Base-by-base conservation (phyloP, 1,139 yeast genomes). In the Yamadazyma oceani region DNA sequence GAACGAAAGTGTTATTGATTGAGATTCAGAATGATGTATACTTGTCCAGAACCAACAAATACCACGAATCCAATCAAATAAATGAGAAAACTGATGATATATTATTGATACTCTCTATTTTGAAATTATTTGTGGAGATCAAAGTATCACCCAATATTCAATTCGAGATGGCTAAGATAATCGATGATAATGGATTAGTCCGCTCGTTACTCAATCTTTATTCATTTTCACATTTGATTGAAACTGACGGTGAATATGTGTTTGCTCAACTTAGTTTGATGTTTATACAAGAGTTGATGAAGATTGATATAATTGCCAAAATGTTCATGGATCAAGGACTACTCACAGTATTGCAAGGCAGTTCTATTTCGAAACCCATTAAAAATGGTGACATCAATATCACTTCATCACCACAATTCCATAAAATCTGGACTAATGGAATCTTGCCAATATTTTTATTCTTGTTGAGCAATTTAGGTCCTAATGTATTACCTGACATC, bases 351-450 rank as follows among this genome's bases (percentile, higher is more conserved):
- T 62, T 90, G 35, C 74, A 82, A 12, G 95, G 88, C 50, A 81
- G 94, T 40, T 82, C 89, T 4, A 70, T 87, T 2, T 84, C 95
- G 0, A 62, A 70, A 24, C 69, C 73, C 1, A 77, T 90, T 28
- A 87, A 83, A 53, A 69, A 72, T 6, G 95, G 95, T 1, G 75
- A 75, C 2, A 59, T 86, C 3, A 69, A 69, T 17, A 73, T 85
- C 2, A 53, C 62, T 1, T 50, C 55, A 4, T 69, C 75, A 14
- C 75, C 85, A 1, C 73, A 75, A 42, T 64, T 85, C 44, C 92
- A 88, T 56, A 72, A 77, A 37, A 68, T 86, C 16, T 90, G 97
- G 97, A 76, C 81, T 10, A 82, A 84, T 53, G 96, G 96, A 0
- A 65, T 90, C 15, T 65, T 90, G 31, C 84, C 95, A 0, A 75